Percentiles rank a stretch among this genome's conserved stretches.
Conservation (phyloP, 345 rosid genomes). For the sweet orange (Citrus sinensis) region DVS_A1.0 CM039162.1:17836501-17837000, state of each 20-base stretch:
- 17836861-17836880: slow-evolving; percentile 25
- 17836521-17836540: too few relatives aligned
- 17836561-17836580: too few relatives aligned
- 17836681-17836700: too few relatives aligned
- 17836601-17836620: too few relatives aligned
- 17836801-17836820: slow-evolving; percentile 11
- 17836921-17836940: slow-evolving; percentile 1
- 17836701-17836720: too few relatives aligned
- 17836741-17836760: background rate
- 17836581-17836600: too few relatives aligned
- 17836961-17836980: slow-evolving; percentile 18
- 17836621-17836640: too few relatives aligned
- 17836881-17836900: slow-evolving; percentile 23
- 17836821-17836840: slow-evolving; percentile 12
- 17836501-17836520: too few relatives aligned
- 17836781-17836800: background rate
- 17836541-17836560: too few relatives aligned
- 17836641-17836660: too few relatives aligned
- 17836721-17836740: too few relatives aligned
- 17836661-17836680: too few relatives aligned
- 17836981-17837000: slow-evolving; percentile 18
- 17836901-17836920: slow-evolving; percentile 12
- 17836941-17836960: slow-evolving; percentile 16
- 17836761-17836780: background rate
- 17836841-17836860: slow-evolving; percentile 19